Base-by-base conservation (phyloP, 148 eudicot genomes). In the Oxyria digyna region DNA sequence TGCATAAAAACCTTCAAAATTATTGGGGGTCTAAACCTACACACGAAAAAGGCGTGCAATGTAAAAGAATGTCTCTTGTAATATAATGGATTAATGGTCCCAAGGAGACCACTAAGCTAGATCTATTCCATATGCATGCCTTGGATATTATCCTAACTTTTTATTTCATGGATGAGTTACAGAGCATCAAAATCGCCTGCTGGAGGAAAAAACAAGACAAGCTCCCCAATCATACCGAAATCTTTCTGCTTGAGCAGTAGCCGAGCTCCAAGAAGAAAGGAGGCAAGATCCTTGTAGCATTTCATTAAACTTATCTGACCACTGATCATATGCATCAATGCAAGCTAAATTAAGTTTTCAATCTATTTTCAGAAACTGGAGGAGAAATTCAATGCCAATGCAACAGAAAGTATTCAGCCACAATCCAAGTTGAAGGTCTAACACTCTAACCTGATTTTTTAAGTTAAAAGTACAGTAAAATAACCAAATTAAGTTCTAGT, bases 221-320 rank as follows among this genome's bases (percentile, higher is more conserved):
- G 72, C 35, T 77, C 83, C 33, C 80, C 83, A 6, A 74, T 80
- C 42, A 80, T 80, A 54, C 78, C 80, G 23, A 73, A 71, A 54
- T 76, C 80, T 1, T 80, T 80, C 70, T 80, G 80, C 46, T 55
- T 69, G 71, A 79, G 63, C 15, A 9, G 33, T 7, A 65, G 40
- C 65, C 69, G 78, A 21, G 26, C 72, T 27, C 69, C 42, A 38
- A 71, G 76, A 77, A 77, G 83, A 74, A 80, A 77, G 69, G 78
- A 77, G 83, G 70, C 83, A 45, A 26, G 41, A 14, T 46, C 21
- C 20, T 46, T 18, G 32, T 15, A 48, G 12, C 68, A 68, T 68
- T n/a, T 59, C 65, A 27, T 31, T 14, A 0, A 59, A 29, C 64
- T 31, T 29, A 31, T 31, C 65, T 8, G 6, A 27, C 37, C 0